Conservation (phyloP, 2,329 filamentous ascomycete genomes). For the Lachnellula arida region DNA sequence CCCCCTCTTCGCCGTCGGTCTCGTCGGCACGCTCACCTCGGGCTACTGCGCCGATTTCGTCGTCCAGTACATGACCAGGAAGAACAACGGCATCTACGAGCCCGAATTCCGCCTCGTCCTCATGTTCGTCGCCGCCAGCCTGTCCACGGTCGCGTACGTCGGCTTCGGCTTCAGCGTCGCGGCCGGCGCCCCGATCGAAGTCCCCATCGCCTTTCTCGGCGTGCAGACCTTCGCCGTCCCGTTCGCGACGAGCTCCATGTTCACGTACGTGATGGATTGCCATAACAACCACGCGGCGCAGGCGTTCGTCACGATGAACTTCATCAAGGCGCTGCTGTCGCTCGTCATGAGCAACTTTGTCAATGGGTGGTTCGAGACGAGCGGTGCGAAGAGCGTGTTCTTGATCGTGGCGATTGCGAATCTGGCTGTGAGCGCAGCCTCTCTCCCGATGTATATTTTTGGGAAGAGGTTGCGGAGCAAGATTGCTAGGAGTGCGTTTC, state of each 20-base stretch:
- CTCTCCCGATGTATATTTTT: constrained; percentile 29
- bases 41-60: constrained; percentile 36
- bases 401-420: constrained; percentile 17
- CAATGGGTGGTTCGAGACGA: constrained; percentile 26
- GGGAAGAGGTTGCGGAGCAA: constrained; percentile 32
- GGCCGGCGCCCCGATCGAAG: constrained; percentile 28
- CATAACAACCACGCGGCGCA: constrained; percentile 37
- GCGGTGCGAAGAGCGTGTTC: constrained; percentile 25
- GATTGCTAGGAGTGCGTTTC: constrained; percentile 16
- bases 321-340: constrained; percentile 36
- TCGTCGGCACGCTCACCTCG: constrained; percentile 34
- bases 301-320: constrained; percentile 40
- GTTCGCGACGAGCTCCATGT: constrained; percentile 35
- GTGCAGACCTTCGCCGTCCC: constrained; percentile 35
- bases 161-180: constrained; percentile 36
- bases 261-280: constrained; percentile 40
- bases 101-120: constrained; percentile 46
- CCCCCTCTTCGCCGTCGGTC: constrained; percentile 17
- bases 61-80: constrained; percentile 41
- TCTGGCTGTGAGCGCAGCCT: constrained; percentile 16
- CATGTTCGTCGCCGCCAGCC: constrained; percentile 31
- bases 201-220: constrained; percentile 33
- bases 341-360: constrained; percentile 28
- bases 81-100: constrained; percentile 48
- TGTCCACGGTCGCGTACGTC: constrained; percentile 36